phyloP scores from a whole-genome alignment of 2,329 filamentous ascomycete species.

The Fusarium sarcochroum region DNA sequence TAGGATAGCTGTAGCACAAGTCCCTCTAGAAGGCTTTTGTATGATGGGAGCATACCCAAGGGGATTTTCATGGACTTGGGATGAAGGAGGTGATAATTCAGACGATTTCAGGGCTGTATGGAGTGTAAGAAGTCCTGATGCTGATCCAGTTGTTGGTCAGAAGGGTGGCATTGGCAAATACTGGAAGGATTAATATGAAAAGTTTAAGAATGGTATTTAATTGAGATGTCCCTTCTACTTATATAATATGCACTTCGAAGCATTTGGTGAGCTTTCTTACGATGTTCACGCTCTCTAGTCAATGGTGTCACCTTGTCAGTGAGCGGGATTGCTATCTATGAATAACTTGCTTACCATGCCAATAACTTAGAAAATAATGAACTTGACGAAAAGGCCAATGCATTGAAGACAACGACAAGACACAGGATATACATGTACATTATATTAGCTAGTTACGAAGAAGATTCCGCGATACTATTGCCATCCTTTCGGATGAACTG shows the following conservation, averaged over 20 bases:
- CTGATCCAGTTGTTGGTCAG: conserved; percentile 16
- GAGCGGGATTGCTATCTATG: too few relatives aligned
- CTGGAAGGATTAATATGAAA: neutral
- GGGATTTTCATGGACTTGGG: conserved; percentile 23
- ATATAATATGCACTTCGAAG: too few relatives aligned
- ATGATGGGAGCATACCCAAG: conserved; percentile 26
- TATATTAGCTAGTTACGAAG: too few relatives aligned
- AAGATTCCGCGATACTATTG: too few relatives aligned
- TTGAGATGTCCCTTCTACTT: too few relatives aligned
- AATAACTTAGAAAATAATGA: too few relatives aligned
- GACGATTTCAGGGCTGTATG: conserved; percentile 15
- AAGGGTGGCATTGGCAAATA: neutral
- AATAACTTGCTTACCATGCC: too few relatives aligned
- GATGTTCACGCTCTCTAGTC: conserved; percentile 10
- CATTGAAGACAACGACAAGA: too few relatives aligned
- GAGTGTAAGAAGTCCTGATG: neutral
- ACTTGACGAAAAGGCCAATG: too few relatives aligned
- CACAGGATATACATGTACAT: too few relatives aligned
- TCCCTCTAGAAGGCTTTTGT: conserved; percentile 17
- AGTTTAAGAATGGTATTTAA: fast-evolving
- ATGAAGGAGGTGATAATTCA: conserved; percentile 19
- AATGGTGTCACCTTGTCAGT: too few relatives aligned
- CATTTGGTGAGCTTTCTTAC: fast-evolving
- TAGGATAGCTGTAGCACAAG: conserved; percentile 1
- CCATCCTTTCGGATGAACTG: too few relatives aligned